Percentiles rank a stretch among this genome's conserved stretches.
Evolutionary conservation across 2,329 filamentous ascomycete genomes (phyloP).

Genomic region (Incumbomyces delicatus): DNA sequence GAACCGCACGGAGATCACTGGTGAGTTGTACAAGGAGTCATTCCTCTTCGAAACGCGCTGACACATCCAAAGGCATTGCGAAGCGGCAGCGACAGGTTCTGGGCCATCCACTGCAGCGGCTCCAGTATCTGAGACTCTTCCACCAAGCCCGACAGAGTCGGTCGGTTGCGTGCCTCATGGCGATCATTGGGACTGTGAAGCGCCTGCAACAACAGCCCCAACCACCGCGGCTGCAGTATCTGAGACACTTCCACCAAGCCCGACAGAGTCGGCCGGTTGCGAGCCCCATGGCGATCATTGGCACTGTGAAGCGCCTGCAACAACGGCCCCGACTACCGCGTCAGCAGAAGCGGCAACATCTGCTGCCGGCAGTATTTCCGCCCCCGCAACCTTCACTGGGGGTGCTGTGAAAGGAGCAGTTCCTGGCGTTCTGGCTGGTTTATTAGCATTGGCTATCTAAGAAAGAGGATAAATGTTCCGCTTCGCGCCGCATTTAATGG

Average conservation of each 20-base stretch:
- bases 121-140: neutral
- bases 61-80: slow-evolving; percentile 22
- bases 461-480: no score
- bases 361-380: neutral
- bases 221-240: neutral
- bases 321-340: neutral
- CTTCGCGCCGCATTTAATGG: no score
- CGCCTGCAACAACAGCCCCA: slow-evolving; percentile 4
- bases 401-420: neutral
- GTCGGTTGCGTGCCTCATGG: slow-evolving; percentile 16
- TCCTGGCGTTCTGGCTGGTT: neutral
- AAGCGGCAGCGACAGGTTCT: slow-evolving; percentile 19
- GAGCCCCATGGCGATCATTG: slow-evolving; percentile 19
- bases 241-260: slow-evolving; percentile 7
- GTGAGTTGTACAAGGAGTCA: slow-evolving; percentile 5
- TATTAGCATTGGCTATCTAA: neutral
- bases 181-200: slow-evolving; percentile 22
- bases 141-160: slow-evolving; percentile 16
- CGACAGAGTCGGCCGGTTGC: slow-evolving; percentile 17
- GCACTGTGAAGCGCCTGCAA: slow-evolving; percentile 19
- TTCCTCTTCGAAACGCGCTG: neutral
- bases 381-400: neutral
- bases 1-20: slow-evolving; percentile 24
- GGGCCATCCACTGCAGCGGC: neutral
- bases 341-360: neutral